These are phyloP conservation scores for Melampsora occidentalis DNA, from an alignment of 1,284 basidiomycete genomes.

Conservation along the genomic window DNA sequence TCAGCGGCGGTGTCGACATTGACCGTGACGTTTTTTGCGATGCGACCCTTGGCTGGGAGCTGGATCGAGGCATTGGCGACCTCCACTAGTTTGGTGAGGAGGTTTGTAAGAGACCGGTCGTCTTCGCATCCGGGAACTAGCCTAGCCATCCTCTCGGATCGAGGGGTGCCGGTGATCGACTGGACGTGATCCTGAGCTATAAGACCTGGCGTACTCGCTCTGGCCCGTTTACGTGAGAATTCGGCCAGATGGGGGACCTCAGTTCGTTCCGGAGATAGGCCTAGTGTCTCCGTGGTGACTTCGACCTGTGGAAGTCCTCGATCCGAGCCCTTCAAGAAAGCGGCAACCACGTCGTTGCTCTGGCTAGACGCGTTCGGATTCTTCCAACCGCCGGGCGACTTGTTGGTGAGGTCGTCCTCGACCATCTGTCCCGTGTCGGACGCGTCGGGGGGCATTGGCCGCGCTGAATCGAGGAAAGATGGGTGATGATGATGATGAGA, in stretches of 20 bases:
- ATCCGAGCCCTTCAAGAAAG: background rate
- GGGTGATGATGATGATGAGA: no score
- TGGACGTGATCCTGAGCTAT: no score
- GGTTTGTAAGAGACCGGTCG: background rate
- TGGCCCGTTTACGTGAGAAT: background rate
- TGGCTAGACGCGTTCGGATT: no score
- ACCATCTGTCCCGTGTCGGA: no score
- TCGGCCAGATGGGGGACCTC: background rate
- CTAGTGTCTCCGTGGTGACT: no score
- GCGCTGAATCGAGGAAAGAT: no score
- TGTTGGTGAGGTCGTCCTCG: no score
- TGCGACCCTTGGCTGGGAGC: background rate
- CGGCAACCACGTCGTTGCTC: no score
- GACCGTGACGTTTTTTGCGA: background rate
- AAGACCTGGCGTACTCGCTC: background rate
- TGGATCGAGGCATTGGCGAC: no score
- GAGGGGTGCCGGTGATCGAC: background rate
- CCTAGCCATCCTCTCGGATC: background rate
- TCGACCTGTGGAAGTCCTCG: background rate
- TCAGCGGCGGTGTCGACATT: background rate
- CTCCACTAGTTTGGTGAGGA: background rate
- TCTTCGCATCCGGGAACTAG: background rate
- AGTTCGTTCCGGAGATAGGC: no score
- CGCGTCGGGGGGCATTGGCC: no score
- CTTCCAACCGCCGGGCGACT: no score